A percentile compares a stretch with the other conserved stretches of the same genome.
Conservation (phyloP, 768 basidiomycete genomes). For the Lentinula aciculospora region DNA sequence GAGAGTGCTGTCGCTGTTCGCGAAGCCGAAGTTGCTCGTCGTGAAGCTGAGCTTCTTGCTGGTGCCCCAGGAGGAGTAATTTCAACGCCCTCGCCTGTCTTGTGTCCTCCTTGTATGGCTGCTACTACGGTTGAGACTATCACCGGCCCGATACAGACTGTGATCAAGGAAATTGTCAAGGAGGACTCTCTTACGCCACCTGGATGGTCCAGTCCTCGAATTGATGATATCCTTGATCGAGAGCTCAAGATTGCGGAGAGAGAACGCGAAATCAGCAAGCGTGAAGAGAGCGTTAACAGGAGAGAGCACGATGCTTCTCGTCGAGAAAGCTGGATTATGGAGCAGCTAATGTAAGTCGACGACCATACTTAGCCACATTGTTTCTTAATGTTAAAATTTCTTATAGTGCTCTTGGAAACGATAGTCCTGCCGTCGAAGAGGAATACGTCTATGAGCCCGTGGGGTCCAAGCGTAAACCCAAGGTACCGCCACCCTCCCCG, state of each 20-base stretch:
- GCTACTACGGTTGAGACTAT: conserved; percentile 53
- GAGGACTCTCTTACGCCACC: conserved; percentile 76
- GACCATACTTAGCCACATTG: not conserved
- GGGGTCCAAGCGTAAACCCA: conserved; percentile 70
- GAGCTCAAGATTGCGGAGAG: conserved; percentile 82
- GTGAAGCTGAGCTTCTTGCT: conserved; percentile 79
- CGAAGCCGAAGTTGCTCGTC: conserved; percentile 84
- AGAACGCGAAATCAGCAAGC: conserved; percentile 80
- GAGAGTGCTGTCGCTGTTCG: conserved; percentile 77
- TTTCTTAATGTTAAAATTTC: not conserved
- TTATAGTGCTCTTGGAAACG: conserved; percentile 64
- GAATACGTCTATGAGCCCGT: conserved; percentile 76
- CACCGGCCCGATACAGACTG: conserved; percentile 57
- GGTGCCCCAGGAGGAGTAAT: conserved; percentile 81
- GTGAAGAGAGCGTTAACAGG: conserved; percentile 81
- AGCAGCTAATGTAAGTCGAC: conserved; percentile 73
- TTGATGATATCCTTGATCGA: conserved; percentile 79
- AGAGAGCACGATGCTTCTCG: conserved; percentile 83
- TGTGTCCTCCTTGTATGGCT: conserved; percentile 55
- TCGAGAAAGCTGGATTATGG: conserved; percentile 90
- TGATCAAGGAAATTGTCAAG: conserved; percentile 85
- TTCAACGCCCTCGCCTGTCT: conserved; percentile 41
- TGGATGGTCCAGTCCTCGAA: conserved; percentile 72
- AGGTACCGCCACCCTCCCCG: conserved; percentile 83
- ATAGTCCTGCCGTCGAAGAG: conserved; percentile 66